Base-by-base conservation (phyloP, 345 rosid species). In the Populus euphratica region DNA sequence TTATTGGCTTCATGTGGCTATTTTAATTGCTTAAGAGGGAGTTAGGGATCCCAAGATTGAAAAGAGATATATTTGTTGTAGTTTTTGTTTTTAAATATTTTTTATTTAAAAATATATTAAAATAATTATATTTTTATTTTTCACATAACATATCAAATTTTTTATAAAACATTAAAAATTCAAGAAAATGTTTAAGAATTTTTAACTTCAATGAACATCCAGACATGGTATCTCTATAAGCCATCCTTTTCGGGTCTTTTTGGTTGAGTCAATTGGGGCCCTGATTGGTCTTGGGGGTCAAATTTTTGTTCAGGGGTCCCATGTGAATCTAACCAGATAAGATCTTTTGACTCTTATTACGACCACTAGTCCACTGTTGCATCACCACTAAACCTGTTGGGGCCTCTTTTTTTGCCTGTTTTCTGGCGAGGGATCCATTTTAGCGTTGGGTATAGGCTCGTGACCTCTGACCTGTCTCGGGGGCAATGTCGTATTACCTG, bases 1-100 rank as follows among this genome's bases (percentile, higher is more conserved):
- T 59, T 72, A 36, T 61, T 36, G 77, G 56, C 43, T 78, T 85
- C 88, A 78, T 86, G 86, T 84, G 87, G 33, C 61, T 62, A 35
- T 66, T 75, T 47, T 75, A 29, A 63, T 17, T 66, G 35, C 29
- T 78, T 64, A 49, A 31, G 39, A 35, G 13, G 49, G 29, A 36
- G 44, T 25, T 20, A 74, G 61, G 82, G 80, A 83, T 83, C 86
- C 88, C 82, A 80, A 83, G 63, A 74, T 4, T 61, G 71, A 56
- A 2, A 69, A 12, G 59, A 78, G 16, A 73, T 70, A 14, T 2
- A 56, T 33, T 33, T 33, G 36, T 33, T 33, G 36, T 33, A 33
- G 36, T 33, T 33, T 5, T 33, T 33, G 5, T 33, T 33, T 33
- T 33, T 33, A 4, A 33, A 33, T 33, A 4, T 33, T 4, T 33